Evolutionary conservation across 2,329 filamentous ascomycete genomes (phyloP).

Genomic region (Colletotrichum noveboracense): DNA sequence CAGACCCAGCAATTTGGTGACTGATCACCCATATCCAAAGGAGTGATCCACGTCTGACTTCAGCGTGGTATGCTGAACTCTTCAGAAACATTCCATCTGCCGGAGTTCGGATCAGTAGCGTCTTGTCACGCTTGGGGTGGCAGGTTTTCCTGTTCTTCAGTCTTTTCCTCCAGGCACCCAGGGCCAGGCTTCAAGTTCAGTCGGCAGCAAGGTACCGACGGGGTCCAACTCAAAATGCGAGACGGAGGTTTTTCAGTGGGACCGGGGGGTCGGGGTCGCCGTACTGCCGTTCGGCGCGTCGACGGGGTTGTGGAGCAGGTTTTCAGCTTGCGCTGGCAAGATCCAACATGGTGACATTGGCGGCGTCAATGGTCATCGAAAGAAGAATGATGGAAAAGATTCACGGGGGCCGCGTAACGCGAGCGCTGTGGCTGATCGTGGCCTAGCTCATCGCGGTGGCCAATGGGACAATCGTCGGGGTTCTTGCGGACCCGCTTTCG

Average conservation of each 20-base stretch:
- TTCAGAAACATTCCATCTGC: not conserved
- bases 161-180: not conserved
- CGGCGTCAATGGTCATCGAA: not conserved
- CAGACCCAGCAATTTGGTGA: not conserved
- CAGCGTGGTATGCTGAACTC: not conserved
- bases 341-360: not conserved
- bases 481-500: fast-evolving
- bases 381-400: not conserved
- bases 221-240: not conserved
- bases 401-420: slow-evolving; percentile 13
- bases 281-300: not conserved
- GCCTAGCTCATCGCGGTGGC: not conserved
- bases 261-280: not conserved
- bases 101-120: not conserved
- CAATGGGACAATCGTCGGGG: not conserved
- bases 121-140: not conserved
- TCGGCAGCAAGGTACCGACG: not conserved
- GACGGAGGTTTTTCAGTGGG: not conserved
- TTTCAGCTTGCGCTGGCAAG: not conserved
- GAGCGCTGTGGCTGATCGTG: slow-evolving; percentile 1
- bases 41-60: not conserved
- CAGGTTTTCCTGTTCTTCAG: not conserved
- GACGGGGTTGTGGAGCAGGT: not conserved
- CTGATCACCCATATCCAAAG: not conserved
- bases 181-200: not conserved